Conservation (phyloP, 352 stramenopile genomes). For the Phytophthora vignae region DNA sequence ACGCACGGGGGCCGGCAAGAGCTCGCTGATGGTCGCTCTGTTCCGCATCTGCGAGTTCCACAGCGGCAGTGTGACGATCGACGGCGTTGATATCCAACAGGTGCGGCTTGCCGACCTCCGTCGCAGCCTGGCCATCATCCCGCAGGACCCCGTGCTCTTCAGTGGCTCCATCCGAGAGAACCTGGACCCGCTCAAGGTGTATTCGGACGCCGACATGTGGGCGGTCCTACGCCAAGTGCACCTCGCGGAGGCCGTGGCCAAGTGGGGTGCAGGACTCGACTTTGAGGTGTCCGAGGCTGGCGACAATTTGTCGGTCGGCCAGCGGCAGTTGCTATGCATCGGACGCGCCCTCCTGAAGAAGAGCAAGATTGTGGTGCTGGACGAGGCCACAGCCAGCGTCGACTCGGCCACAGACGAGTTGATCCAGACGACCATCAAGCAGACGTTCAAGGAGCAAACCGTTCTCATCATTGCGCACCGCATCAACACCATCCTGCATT, state of each 20-base stretch:
- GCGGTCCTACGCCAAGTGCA: slow-evolving; percentile 60
- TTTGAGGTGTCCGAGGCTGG: slow-evolving; percentile 86
- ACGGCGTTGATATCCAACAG: slow-evolving; percentile 81
- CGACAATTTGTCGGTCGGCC: slow-evolving; percentile 43
- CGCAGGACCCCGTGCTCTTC: slow-evolving; percentile 92
- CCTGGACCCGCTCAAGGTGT: slow-evolving; percentile 89
- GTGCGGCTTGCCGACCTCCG: slow-evolving; percentile 46
- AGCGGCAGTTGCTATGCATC: slow-evolving; percentile 96
- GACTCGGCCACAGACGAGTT: slow-evolving; percentile 69
- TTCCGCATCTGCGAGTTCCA: slow-evolving; percentile 48
- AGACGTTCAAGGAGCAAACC: slow-evolving; percentile 88
- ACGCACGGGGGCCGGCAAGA: slow-evolving; percentile 16
- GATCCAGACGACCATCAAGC: slow-evolving; percentile 70
- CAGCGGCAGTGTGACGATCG: slow-evolving; percentile 82
- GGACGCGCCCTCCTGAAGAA: slow-evolving; percentile 92
- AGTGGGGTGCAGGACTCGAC: slow-evolving; percentile 23
- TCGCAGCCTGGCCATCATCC: slow-evolving; percentile 54
- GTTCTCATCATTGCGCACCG: slow-evolving; percentile 21
- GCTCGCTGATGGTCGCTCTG: slow-evolving; percentile 20
- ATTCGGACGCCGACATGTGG: slow-evolving; percentile 69
- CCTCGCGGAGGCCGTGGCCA: slow-evolving; percentile 75
- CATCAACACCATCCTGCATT: slow-evolving; percentile 15
- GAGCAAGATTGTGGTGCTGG: slow-evolving; percentile 68
- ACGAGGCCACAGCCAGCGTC: slow-evolving; percentile 41
- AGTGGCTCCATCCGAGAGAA: slow-evolving; percentile 87